Evolutionary conservation across 331 rosid genomes (phyloP), one percentile per base, ranked within the genome.

Genomic region (Prunus yedoensis): DNA sequence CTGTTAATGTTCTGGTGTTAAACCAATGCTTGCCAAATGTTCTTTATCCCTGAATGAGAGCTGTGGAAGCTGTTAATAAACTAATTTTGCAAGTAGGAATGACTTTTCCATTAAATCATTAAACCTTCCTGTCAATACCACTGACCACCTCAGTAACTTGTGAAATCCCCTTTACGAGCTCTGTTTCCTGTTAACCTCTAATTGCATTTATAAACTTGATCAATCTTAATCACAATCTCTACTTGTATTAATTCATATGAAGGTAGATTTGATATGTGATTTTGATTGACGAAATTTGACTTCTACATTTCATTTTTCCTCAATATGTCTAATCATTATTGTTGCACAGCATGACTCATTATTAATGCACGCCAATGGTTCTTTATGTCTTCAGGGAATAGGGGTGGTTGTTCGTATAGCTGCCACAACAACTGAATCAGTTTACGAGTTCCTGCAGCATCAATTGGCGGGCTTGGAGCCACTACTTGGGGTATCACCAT

Each of bases 401-500:
- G 96, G 96, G 60, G 88, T 89, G 1, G 74, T 91, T 66, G 95
- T 91, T 81, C 90, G 98, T 77, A 80, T 94, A 79, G 97, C 96
- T 57, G 91, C 98, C 28, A 77, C 74, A 78, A 90, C 94, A 73
- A 94, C 98, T 21, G 98, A 91, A 77, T 89, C 97, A 1, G 96
- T 91, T 74, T 89, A 90, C 59, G 67, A 70, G 69, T 94, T 94
- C 83, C 89, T 94, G 64, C 89, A 76, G 74, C 85, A 88, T 57
- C 92, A 90, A 52, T 80, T 94, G 78, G 91, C 95, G 67, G 81
- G 84, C 18, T 72, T 94, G 93, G 98, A 90, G 75, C 85, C 90
- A 30, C 66, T 91, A 75, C 84, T 91, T 67, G 97, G 98, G 66
- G 86, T 82, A 32, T 78, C 91, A 54, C 97, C 97, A 46, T 92